A percentile compares a stretch with the other conserved stretches of the same genome.
These are phyloP conservation scores for Podospora fimiseda DNA, from an alignment of 495 filamentous ascomycete genomes.

Conservation along the genomic window DNA sequence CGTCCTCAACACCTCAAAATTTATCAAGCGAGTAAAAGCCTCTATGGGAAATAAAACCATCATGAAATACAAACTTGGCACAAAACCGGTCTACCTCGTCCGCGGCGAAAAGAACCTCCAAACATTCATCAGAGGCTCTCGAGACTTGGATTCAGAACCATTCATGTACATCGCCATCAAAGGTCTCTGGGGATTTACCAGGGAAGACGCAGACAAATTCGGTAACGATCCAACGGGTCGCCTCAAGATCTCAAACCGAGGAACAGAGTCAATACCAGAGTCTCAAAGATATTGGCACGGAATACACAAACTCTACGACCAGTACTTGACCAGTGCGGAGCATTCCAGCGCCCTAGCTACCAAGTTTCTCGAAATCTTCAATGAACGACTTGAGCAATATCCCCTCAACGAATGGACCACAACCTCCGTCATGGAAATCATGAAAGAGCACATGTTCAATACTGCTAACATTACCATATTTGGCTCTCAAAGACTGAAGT, in stretches of 20 bases:
- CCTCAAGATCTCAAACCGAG: background rate
- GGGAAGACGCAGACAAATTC: constrained; percentile 14
- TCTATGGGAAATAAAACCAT: constrained; percentile 9
- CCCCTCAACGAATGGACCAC: constrained; percentile 8
- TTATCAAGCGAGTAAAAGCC: too few species aligned
- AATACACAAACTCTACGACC: constrained; percentile 12
- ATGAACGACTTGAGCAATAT: constrained; percentile 2
- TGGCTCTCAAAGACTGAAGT: constrained; percentile 16
- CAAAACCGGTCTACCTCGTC: constrained; percentile 21
- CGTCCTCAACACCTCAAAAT: too few species aligned
- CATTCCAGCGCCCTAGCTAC: constrained; percentile 5
- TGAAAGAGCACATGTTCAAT: constrained; percentile 15
- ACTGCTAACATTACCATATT: constrained; percentile 13
- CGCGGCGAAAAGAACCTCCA: constrained; percentile 18
- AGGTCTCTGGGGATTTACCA: constrained; percentile 6
- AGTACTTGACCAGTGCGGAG: constrained; percentile 8
- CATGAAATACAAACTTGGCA: constrained; percentile 21
- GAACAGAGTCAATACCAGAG: constrained; percentile 3
- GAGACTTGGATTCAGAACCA: constrained; percentile 13
- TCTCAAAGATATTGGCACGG: constrained; percentile 18
- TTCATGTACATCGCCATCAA: constrained; percentile 16
- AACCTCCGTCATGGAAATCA: constrained; percentile 10
- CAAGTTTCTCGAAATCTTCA: constrained; percentile 14
- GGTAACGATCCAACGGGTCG: constrained; percentile 13
- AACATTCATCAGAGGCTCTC: constrained; percentile 14